These are phyloP conservation scores for Camelina sativa DNA, from an alignment of 345 rosid genomes.

Conservation along the genomic window DNA sequence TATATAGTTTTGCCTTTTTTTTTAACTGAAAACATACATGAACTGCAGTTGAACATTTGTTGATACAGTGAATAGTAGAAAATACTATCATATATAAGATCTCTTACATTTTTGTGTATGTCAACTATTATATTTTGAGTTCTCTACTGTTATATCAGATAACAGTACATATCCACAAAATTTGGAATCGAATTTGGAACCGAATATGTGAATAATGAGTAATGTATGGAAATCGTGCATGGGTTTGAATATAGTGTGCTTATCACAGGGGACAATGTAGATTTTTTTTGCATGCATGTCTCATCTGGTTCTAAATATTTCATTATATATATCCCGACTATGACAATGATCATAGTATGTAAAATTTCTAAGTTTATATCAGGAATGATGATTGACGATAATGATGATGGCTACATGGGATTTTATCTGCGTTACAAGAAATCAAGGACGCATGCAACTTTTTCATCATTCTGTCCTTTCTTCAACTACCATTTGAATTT, in stretches of 20 bases:
- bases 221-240: slow-evolving; percentile 36
- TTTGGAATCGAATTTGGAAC: slow-evolving; percentile 28
- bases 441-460: slow-evolving; percentile 52
- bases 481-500: slow-evolving; percentile 39
- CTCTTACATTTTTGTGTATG: neutral
- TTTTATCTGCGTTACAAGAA: slow-evolving; percentile 48
- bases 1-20: too few species aligned
- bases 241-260: slow-evolving; percentile 33
- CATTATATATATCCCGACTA: slow-evolving; percentile 20
- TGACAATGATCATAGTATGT: slow-evolving; percentile 40
- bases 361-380: slow-evolving; percentile 22
- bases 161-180: slow-evolving; percentile 6
- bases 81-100: neutral
- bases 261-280: slow-evolving; percentile 41
- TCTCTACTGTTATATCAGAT: neutral
- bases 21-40: too few species aligned
- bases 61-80: too few species aligned
- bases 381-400: slow-evolving; percentile 42
- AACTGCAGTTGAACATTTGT: too few species aligned
- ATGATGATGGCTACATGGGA: slow-evolving; percentile 47
- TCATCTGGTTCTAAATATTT: slow-evolving; percentile 15
- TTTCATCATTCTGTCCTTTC: slow-evolving; percentile 50
- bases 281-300: slow-evolving; percentile 40
- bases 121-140: slow-evolving; percentile 8
- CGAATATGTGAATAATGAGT: slow-evolving; percentile 31